Evolutionary conservation across 2,329 filamentous ascomycete genomes (phyloP).

Genomic region (Trichoderma breve): DNA sequence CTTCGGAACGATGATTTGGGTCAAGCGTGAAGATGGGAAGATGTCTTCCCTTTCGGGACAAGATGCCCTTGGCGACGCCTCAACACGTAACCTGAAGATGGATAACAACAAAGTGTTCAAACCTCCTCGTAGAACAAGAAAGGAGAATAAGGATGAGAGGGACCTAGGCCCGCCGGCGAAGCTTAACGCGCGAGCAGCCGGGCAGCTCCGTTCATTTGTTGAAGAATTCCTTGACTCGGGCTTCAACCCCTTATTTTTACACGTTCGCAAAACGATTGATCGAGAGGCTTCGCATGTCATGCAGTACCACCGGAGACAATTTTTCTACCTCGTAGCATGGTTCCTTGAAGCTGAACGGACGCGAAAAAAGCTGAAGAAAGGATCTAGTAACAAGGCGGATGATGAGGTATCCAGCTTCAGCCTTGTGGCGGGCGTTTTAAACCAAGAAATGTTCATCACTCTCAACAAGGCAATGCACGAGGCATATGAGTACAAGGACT

Average conservation of each 20-base stretch:
- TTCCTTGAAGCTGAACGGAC: slow-evolving; percentile 83
- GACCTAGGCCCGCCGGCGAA: slow-evolving; percentile 74
- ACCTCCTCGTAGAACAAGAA: slow-evolving; percentile 65
- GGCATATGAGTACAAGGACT: slow-evolving; percentile 77
- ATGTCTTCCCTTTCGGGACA: slow-evolving; percentile 87
- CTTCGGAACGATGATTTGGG: slow-evolving; percentile 97
- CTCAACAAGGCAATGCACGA: slow-evolving; percentile 80
- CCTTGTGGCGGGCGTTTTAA: slow-evolving; percentile 83
- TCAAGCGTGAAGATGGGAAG: slow-evolving; percentile 81
- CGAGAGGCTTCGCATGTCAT: slow-evolving; percentile 81
- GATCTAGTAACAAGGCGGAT: slow-evolving; percentile 42
- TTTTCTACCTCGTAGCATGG: slow-evolving; percentile 91
- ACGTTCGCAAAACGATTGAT: slow-evolving; percentile 85
- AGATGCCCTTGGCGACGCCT: slow-evolving; percentile 71
- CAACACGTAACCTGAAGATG: slow-evolving; percentile 79
- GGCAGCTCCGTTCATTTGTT: slow-evolving; percentile 76
- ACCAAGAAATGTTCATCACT: slow-evolving; percentile 91
- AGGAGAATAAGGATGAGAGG: slow-evolving; percentile 61
- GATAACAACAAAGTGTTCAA: slow-evolving; percentile 89
- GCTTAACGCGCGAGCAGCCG: slow-evolving; percentile 71
- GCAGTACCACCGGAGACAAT: slow-evolving; percentile 75
- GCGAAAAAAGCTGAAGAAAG: slow-evolving; percentile 61
- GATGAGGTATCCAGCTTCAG: slow-evolving; percentile 74
- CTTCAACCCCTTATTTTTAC: slow-evolving; percentile 87
- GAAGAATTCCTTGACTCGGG: slow-evolving; percentile 92